These are phyloP conservation scores for Austroboletus niveus DNA, from an alignment of 1,284 basidiomycete species.

Conservation along the genomic window DNA sequence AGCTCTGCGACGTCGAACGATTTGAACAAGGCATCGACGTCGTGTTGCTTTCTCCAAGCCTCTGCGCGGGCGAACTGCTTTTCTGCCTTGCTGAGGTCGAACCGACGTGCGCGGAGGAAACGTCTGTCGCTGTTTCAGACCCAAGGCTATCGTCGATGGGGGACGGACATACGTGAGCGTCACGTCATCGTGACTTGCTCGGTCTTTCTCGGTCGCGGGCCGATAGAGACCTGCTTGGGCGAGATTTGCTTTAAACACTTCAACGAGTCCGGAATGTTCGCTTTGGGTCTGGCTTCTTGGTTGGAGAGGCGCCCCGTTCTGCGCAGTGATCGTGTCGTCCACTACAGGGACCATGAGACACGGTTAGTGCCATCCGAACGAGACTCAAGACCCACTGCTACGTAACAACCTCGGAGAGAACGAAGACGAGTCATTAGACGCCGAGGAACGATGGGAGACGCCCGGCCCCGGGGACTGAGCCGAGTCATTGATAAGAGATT, in stretches of 20 bases:
- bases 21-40: slow-evolving; percentile 60
- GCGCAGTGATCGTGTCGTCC: not conserved
- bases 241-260: slow-evolving; percentile 53
- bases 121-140: slow-evolving; percentile 44
- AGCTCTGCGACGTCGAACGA: slow-evolving; percentile 60
- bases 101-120: slow-evolving; percentile 72
- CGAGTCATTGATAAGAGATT: no score
- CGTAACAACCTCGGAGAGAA: no score
- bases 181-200: slow-evolving; percentile 60
- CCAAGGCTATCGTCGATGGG: not conserved
- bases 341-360: not conserved
- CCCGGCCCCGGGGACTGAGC: no score
- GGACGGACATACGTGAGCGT: slow-evolving; percentile 57
- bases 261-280: slow-evolving; percentile 26
- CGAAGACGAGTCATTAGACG: no score
- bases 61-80: slow-evolving; percentile 67
- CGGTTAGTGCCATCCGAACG: not conserved
- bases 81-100: slow-evolving; percentile 59
- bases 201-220: slow-evolving; percentile 32
- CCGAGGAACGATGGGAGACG: no score
- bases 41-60: slow-evolving; percentile 60
- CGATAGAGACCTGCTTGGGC: slow-evolving; percentile 49
- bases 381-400: no score
- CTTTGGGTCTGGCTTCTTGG: slow-evolving; percentile 4
- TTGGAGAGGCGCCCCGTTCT: not conserved